Evolutionary conservation across 192 early-diverging fungal genomes (phyloP).

Genomic region (Coemansia sp.): DNA sequence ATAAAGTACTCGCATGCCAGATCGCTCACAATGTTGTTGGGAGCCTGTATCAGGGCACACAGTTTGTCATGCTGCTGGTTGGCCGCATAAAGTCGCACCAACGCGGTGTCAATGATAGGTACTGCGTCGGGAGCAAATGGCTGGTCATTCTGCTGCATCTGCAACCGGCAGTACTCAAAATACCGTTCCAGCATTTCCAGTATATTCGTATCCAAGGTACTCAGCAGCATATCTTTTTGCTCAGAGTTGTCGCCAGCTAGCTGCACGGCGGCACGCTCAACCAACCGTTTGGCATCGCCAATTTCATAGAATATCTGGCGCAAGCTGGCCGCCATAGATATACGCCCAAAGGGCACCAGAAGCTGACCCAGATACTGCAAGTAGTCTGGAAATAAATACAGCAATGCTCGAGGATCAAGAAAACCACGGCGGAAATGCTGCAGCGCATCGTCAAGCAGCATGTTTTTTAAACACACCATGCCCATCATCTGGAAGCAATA

Average conservation of each 20-base stretch:
- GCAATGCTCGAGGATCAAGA: slow-evolving; percentile 41
- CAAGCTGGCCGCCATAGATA: slow-evolving; percentile 32
- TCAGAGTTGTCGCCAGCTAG: slow-evolving; percentile 15
- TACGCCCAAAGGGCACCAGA: slow-evolving; percentile 33
- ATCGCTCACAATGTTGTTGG: slow-evolving; percentile 19
- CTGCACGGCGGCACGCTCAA: slow-evolving; percentile 9
- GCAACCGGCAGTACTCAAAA: slow-evolving; percentile 20
- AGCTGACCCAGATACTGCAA: slow-evolving; percentile 25
- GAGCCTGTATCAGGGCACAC: slow-evolving; percentile 7
- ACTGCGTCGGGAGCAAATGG: slow-evolving; percentile 27
- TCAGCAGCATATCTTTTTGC: slow-evolving; percentile 8
- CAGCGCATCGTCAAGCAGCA: slow-evolving; percentile 43
- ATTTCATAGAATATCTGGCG: slow-evolving; percentile 28
- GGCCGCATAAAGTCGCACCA: slow-evolving; percentile 35
- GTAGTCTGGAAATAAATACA: slow-evolving; percentile 36
- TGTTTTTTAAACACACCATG: slow-evolving; percentile 19
- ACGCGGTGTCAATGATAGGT: slow-evolving; percentile 37
- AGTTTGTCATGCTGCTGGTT: slow-evolving; percentile 19
- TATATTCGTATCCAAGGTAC: slow-evolving; percentile 18
- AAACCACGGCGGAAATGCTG: slow-evolving; percentile 30
- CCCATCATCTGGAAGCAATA: slow-evolving; percentile 47
- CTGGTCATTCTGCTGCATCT: slow-evolving; percentile 7
- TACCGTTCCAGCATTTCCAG: slow-evolving; percentile 43
- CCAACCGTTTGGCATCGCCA: slow-evolving; percentile 14
- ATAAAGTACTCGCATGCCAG: slow-evolving; percentile 23